A percentile compares a stretch with the other conserved stretches of the same genome.
Conservation (phyloP, 106 monocot species). For the Acanthochlamys bracteata region DNA sequence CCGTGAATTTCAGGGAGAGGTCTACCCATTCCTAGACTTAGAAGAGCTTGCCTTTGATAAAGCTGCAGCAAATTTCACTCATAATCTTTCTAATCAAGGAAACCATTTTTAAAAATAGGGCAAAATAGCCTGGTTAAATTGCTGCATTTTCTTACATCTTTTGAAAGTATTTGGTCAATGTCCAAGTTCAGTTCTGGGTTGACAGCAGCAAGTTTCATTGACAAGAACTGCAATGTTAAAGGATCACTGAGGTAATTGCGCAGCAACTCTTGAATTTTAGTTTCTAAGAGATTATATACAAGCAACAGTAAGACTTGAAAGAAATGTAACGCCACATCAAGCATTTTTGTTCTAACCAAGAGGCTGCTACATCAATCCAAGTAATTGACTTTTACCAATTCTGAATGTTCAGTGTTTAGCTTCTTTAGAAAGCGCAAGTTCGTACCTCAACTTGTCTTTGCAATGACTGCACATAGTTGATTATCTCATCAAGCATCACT, state of each 20-base stretch:
- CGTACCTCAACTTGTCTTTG: conserved; percentile 44
- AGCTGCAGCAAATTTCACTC: conserved; percentile 6
- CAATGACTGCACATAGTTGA: conserved; percentile 56
- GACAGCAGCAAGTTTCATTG: conserved; percentile 69
- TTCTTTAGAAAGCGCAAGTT: background rate
- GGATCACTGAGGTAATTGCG: background rate
- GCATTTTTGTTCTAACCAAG: no score
- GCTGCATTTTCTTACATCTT: conserved; percentile 37
- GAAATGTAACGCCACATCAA: no score
- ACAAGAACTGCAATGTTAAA: conserved; percentile 41
- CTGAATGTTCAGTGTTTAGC: background rate
- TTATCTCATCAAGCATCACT: conserved; percentile 74
- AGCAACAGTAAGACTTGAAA: no score
- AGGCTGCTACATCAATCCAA: background rate
- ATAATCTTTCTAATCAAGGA: background rate
- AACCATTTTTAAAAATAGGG: background rate
- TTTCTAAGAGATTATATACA: background rate
- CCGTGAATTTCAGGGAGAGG: conserved; percentile 17
- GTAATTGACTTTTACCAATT: background rate
- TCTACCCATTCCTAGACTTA: conserved; percentile 7
- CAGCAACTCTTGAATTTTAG: background rate
- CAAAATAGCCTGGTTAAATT: background rate
- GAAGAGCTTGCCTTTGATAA: conserved; percentile 12
- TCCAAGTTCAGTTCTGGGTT: conserved; percentile 52
- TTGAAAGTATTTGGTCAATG: conserved; percentile 38